Conservation (phyloP, 2,329 filamentous ascomycete genomes). For the Calonectria honghensis region DNA sequence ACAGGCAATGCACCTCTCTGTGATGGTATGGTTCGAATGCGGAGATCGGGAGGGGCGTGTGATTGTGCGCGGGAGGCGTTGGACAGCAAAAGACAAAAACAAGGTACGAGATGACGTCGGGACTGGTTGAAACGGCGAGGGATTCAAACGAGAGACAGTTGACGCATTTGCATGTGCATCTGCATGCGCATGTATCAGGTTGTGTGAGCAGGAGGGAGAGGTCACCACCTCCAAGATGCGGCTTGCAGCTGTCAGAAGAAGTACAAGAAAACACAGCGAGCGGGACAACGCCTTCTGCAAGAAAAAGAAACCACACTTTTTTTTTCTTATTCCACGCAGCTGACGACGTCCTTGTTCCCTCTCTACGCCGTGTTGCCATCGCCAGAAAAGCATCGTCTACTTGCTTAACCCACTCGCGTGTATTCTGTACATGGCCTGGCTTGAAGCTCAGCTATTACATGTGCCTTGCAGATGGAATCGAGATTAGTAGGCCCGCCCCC, state of each 20-base stretch:
- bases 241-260: conserved; percentile 12
- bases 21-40: background rate
- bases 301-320: background rate
- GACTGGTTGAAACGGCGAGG: conserved; percentile 18
- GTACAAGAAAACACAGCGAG: background rate
- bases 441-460: conserved; percentile 26
- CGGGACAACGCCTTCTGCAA: background rate
- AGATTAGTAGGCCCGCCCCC: conserved; percentile 34
- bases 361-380: background rate
- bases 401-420: background rate
- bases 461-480: conserved; percentile 33
- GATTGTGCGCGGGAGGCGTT: background rate
- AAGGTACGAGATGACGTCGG: conserved; percentile 23
- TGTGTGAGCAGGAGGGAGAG: conserved; percentile 7
- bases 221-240: background rate
- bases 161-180: conserved; percentile 16
- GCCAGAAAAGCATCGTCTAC: conserved; percentile 5
- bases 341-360: conserved; percentile 7
- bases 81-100: background rate
- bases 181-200: conserved; percentile 25
- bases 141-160: conserved; percentile 17
- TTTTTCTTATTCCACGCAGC: background rate
- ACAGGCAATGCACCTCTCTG: background rate
- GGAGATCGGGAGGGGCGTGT: conserved; percentile 13
- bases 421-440: background rate